phyloP scores from a whole-genome alignment of 495 filamentous ascomycete species.

The Annulohypoxylon maeteangense region DNA sequence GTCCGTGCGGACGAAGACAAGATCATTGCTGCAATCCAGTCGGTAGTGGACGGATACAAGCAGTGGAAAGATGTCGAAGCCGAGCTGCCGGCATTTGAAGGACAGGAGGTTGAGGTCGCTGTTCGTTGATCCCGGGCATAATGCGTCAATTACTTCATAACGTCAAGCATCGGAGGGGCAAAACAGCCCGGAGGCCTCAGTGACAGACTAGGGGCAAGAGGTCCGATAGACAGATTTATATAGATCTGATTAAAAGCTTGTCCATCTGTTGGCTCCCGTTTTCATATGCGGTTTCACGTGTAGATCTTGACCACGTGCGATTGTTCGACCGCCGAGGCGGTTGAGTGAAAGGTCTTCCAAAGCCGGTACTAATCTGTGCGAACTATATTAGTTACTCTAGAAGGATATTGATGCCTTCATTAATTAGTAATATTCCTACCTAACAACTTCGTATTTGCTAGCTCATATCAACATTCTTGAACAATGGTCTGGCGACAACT shows the following conservation, averaged over 20 bases:
- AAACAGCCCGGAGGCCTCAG: conserved; percentile 24
- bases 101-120: conserved; percentile 60
- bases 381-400: background rate
- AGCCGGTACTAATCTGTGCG: background rate
- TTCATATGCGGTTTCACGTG: conserved; percentile 32
- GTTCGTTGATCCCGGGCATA: conserved; percentile 25
- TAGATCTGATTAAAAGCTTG: conserved; percentile 27
- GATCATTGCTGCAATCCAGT: conserved; percentile 70
- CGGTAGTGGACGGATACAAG: conserved; percentile 67
- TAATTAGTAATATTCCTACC: background rate
- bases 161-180: background rate
- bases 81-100: conserved; percentile 70
- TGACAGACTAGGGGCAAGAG: background rate
- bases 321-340: conserved; percentile 6
- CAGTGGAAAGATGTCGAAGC: conserved; percentile 68
- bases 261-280: conserved; percentile 11
- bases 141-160: conserved; percentile 9
- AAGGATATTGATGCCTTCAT: background rate
- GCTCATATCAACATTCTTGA: background rate
- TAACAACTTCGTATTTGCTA: background rate
- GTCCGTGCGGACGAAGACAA: conserved; percentile 71
- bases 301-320: conserved; percentile 27
- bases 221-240: conserved; percentile 15
- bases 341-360: background rate
- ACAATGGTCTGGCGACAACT: background rate